Conservation (phyloP, 352 stramenopile species). For the Pythium chondricola region DNA sequence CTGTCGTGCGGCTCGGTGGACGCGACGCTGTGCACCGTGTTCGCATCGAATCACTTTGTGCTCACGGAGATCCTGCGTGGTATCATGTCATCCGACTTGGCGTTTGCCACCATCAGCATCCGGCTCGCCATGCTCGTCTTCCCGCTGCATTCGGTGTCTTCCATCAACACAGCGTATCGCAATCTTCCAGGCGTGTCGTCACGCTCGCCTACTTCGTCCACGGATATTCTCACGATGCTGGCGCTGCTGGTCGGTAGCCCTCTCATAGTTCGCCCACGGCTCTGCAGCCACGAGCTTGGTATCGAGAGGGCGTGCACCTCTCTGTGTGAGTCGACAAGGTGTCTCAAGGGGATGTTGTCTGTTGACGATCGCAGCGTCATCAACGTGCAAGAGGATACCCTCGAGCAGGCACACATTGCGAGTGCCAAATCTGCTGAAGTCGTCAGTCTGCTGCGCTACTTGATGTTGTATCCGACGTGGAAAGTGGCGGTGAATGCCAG, state of each 20-base stretch:
- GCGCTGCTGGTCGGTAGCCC: conserved; percentile 62
- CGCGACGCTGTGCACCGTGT: conserved; percentile 49
- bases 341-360: conserved; percentile 41
- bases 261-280: conserved; percentile 49
- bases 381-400: conserved; percentile 22
- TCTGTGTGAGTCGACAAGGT: conserved; percentile 61
- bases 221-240: conserved; percentile 23
- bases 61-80: conserved; percentile 53
- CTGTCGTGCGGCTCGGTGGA: conserved; percentile 62
- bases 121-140: conserved; percentile 83
- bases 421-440: conserved; percentile 57
- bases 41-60: conserved; percentile 50
- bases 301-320: conserved; percentile 59
- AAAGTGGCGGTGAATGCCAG: conserved; percentile 70
- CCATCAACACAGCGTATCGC: conserved; percentile 37
- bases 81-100: conserved; percentile 53
- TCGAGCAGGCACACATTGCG: conserved; percentile 50
- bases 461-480: conserved; percentile 74
- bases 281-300: conserved; percentile 78
- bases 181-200: conserved; percentile 24
- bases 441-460: conserved; percentile 59
- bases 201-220: conserved; percentile 14
- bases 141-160: conserved; percentile 66
- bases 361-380: conserved; percentile 20
- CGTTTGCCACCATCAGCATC: conserved; percentile 70